Conservation (phyloP, 2,329 filamentous ascomycete species). For the Clonostachys rosea region DNA sequence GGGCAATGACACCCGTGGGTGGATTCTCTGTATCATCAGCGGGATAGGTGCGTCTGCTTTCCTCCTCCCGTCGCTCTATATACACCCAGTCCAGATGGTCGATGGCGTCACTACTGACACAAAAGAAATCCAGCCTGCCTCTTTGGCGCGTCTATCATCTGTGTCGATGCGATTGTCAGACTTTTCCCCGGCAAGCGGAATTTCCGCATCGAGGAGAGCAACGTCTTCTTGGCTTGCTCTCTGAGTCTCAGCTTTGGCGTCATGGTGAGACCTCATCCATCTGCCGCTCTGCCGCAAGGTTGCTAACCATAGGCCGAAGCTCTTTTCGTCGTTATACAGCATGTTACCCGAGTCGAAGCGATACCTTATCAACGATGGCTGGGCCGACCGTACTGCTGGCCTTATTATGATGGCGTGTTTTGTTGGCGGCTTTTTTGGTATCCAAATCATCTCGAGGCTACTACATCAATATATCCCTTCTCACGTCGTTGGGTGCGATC, state of each 20-base stretch:
- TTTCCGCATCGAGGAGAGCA: conserved; percentile 88
- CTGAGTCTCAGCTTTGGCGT: conserved; percentile 92
- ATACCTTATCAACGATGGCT: conserved; percentile 68
- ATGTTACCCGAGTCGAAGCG: conserved; percentile 85
- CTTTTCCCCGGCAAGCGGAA: conserved; percentile 66
- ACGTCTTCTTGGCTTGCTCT: conserved; percentile 80
- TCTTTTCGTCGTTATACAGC: conserved; percentile 87
- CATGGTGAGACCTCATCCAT: conserved; percentile 60
- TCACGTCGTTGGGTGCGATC: conserved; percentile 77
- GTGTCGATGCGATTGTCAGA: conserved; percentile 73
- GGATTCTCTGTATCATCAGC: conserved; percentile 88
- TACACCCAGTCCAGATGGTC: not conserved
- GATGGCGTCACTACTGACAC: conserved; percentile 3
- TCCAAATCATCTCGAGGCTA: conserved; percentile 67
- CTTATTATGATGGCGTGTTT: conserved; percentile 68
- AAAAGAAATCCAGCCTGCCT: conserved; percentile 48
- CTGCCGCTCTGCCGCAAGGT: not conserved
- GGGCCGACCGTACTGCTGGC: conserved; percentile 61
- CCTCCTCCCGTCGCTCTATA: not conserved
- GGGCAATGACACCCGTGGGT: conserved; percentile 83
- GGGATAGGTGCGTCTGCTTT: conserved; percentile 52
- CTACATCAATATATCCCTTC: conserved; percentile 73
- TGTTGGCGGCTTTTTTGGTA: conserved; percentile 67
- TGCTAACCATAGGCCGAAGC: conserved; percentile 37
- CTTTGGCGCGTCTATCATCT: conserved; percentile 79